Percentiles rank a stretch among this genome's conserved stretches.
Conservation (phyloP, 2,329 filamentous ascomycete genomes). For the Aspergillus ochraceoroseus region DNA sequence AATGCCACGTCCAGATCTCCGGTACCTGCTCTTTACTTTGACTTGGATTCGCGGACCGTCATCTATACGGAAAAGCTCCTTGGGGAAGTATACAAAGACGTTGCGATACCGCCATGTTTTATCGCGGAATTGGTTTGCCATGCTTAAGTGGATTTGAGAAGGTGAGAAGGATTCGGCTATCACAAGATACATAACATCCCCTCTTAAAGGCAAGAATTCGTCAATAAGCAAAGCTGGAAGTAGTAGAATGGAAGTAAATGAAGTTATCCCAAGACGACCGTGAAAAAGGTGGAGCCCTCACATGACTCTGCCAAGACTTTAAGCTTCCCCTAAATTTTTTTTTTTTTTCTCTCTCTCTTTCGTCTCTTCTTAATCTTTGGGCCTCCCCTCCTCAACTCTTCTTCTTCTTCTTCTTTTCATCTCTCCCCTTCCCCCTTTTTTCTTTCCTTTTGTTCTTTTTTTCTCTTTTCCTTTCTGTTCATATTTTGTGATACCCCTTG, state of each 20-base stretch:
- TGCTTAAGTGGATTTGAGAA: too few relatives aligned
- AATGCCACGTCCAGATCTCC: too few relatives aligned
- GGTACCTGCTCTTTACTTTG: too few relatives aligned
- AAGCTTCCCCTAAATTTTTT: constrained; percentile 16
- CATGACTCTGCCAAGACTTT: constrained; percentile 11
- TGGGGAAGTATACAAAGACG: not conserved
- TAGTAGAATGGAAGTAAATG: too few relatives aligned
- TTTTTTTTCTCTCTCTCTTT: constrained; percentile 12
- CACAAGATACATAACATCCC: too few relatives aligned
- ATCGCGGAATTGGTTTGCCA: too few relatives aligned
- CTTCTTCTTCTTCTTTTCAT: constrained; percentile 21
- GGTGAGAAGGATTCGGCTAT: too few relatives aligned
- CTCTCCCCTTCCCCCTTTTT: constrained; percentile 15
- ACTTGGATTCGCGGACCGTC: not conserved
- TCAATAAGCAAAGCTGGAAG: too few relatives aligned
- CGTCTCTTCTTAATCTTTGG: too few relatives aligned
- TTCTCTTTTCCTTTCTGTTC: constrained; percentile 25
- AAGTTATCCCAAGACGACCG: not conserved
- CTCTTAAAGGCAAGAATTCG: too few relatives aligned
- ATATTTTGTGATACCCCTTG: constrained; percentile 33
- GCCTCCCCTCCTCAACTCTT: constrained; percentile 13
- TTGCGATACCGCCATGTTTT: constrained; percentile 3
- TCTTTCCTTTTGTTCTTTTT: constrained; percentile 20
- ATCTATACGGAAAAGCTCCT: not conserved
- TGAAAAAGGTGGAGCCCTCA: constrained; percentile 5